phyloP scores from a whole-genome alignment of 2,329 filamentous ascomycete species.

The Fusarium sarcochroum region DNA sequence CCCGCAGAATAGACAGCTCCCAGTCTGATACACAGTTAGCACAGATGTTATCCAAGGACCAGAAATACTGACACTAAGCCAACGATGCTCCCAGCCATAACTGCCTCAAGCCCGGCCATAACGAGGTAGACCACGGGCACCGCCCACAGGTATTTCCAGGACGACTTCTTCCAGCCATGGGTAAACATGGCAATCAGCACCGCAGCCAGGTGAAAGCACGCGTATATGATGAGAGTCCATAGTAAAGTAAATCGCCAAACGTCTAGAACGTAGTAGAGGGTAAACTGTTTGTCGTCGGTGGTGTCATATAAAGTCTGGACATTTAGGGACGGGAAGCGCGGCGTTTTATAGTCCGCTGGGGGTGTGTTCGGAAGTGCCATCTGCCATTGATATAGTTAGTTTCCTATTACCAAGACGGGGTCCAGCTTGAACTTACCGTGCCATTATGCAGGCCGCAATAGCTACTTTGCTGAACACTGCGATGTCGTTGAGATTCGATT shows the following conservation, averaged over 20 bases:
- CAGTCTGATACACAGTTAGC: conserved; percentile 64
- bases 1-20: conserved; percentile 86
- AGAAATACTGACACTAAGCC: conserved; percentile 77
- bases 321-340: conserved; percentile 85
- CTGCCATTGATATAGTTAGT: conserved; percentile 29
- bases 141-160: conserved; percentile 77
- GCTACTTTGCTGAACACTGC: conserved; percentile 19
- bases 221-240: conserved; percentile 88
- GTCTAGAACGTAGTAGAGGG: conserved; percentile 80
- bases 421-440: conserved; percentile 33
- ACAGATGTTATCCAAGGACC: background rate
- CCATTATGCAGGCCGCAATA: conserved; percentile 39
- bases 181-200: conserved; percentile 79
- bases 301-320: conserved; percentile 71
- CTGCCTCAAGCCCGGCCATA: conserved; percentile 80
- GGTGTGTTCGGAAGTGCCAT: conserved; percentile 52
- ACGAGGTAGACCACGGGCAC: conserved; percentile 79
- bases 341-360: conserved; percentile 71
- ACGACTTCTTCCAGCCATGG: conserved; percentile 71
- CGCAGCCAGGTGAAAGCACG: conserved; percentile 79
- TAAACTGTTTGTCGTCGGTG: conserved; percentile 60
- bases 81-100: conserved; percentile 85
- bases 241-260: conserved; percentile 90
- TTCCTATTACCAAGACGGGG: background rate
- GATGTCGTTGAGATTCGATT: conserved; percentile 19